Evolutionary conservation across 805 yeast species (phyloP), one percentile per base, ranked within the genome.

Genomic region (Metschnikowia anglica): DNA sequence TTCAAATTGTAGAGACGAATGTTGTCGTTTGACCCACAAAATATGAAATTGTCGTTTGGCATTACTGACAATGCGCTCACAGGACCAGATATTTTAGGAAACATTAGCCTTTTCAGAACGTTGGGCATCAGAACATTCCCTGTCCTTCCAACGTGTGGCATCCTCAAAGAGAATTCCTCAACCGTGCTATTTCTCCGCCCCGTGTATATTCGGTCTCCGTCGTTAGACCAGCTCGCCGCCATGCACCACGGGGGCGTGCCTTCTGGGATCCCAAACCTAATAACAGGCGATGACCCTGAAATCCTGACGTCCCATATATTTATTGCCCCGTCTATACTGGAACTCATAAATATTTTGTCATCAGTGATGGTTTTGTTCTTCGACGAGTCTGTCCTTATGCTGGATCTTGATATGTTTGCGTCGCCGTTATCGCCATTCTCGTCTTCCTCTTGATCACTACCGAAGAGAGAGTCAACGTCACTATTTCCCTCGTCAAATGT

Each of bases 181-280:
- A 91, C 88, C 1, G 83, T 73, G 34, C 93, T 84, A 60, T 91
- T 93, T 62, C 99, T 77, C 49, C 99, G 76, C 0, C 98, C 99
- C 3, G 82, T 88, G 57, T 74, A 91, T 4, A 89, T 72, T 31
- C 68, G 72, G 43, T 86, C 82, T 9, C 99, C 99, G 55, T 84
- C 83, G 39, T 71, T 70, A 7, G 96, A 83, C 97, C 98, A 91
- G 43, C 86, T 79, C 0, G 96, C 79, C 6, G 88, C 77, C 76
- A 85, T 81, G 62, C 96, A 85, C 98, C 98, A 93, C 0, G 98
- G 98, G 0, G 98, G 96, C 0, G 84, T 76, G 1, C 79, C 79
- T 8, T 74, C 66, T 1, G 88, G 82, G 1, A 82, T 75, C 0
- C 76, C 74, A 11, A 81, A 60, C 28, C 71, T 72, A 13, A 81